Base-by-base conservation (phyloP, 202 grass and related monocot species). In the Cymbopogon flexuosus region DNA sequence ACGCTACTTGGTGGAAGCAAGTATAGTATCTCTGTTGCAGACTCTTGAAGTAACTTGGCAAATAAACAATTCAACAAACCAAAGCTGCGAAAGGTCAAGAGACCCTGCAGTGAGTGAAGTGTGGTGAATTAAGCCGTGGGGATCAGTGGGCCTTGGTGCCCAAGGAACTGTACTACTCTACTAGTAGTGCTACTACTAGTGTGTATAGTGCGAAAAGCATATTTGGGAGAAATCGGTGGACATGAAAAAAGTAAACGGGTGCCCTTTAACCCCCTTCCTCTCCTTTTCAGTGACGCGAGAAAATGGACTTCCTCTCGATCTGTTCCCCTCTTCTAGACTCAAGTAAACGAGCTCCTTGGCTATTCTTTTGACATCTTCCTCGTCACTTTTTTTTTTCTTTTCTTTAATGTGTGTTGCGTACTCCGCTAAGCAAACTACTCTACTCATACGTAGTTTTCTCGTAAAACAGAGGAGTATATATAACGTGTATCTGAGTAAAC, bases 241-340 rank as follows among this genome's bases (percentile, higher is more conserved):
- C 70, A 14, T 2, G 36, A 33, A 46, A 68, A n/a, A 81, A 81
- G 77, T 59, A 86, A 75, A 75, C 29, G 37, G 14, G 75, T 36
- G 14, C 8, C 5, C 23, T 72, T 71, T 42, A 31, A 0, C 3
- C 37, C 57, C 19, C 22, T 56, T 18, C 33, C 19, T 31, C 45
- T 71, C 9, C 10, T 64, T 76, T 46, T n/a, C 19, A 36, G 22
- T 61, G 66, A 82, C 27, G 78, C 46, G 51, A 27, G n/a, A 73
- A 81, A 78, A 37, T 22, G 42, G 31, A 22, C 31, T 54, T 42
- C 12, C 3, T 15, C 12, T 52, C 23, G 45, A 18, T 12, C 66
- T 58, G n/a, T n/a, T 34, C 6, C 42, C 34, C 18, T 13, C 16
- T 1, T 40, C 8, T 49, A 3, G 79, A 62, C 47, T 57, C 37